A percentile compares a stretch with the other conserved stretches of the same genome.
Evolutionary conservation across 768 basidiomycete species (phyloP).

Genomic region (Tubosaeta sp.): DNA sequence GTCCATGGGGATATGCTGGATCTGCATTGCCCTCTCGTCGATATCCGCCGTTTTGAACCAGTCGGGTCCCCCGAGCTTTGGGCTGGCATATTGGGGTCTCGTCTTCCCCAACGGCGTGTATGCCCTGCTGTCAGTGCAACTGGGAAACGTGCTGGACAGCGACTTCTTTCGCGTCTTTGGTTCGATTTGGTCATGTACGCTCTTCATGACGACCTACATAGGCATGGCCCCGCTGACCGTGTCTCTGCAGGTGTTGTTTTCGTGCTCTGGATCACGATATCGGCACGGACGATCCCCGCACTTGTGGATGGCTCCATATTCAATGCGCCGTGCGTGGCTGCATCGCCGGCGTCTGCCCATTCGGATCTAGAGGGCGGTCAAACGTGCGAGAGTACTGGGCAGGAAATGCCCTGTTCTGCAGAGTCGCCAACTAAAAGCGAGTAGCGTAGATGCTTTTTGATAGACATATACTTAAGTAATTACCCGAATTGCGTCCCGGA

Average conservation of each 20-base stretch:
- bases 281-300: constrained; percentile 41
- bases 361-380: constrained; percentile 10
- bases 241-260: constrained; percentile 36
- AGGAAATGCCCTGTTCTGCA: neutral
- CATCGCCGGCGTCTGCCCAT: constrained; percentile 3
- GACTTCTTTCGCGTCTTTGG: constrained; percentile 50
- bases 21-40: constrained; percentile 40
- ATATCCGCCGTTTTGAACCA: constrained; percentile 32
- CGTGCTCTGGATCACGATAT: constrained; percentile 39
- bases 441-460: neutral
- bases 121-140: constrained; percentile 45
- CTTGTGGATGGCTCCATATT: constrained; percentile 47
- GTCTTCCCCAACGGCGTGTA: constrained; percentile 56
- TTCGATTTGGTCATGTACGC: constrained; percentile 49
- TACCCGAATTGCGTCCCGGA: constrained; percentile 4
- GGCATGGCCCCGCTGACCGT: neutral
- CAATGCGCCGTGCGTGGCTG: constrained; percentile 40
- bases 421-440: neutral
- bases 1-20: constrained; percentile 55
- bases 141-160: constrained; percentile 47
- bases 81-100: constrained; percentile 50
- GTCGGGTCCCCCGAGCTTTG: constrained; percentile 37
- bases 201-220: neutral
- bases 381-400: neutral
- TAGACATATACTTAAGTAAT: neutral